Evolutionary conservation across 805 yeast species (phyloP), one percentile per base, ranked within the genome.

Genomic region (Hanseniaspora lindneri): DNA sequence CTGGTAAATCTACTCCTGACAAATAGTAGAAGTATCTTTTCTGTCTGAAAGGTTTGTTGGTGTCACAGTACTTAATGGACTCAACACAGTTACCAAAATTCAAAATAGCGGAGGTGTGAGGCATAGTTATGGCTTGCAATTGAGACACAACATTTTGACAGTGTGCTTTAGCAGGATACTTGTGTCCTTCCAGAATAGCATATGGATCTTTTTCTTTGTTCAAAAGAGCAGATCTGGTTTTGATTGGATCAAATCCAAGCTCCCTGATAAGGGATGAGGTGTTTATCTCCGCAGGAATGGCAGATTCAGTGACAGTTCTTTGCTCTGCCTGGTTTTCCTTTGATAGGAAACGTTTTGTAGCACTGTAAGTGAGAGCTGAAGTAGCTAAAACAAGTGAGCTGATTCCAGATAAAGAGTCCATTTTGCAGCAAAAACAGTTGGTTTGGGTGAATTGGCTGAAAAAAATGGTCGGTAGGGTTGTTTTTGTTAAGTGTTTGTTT

Each of bases 21-120:
- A 92, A 66, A 60, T 89, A 92, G 63, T 73, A 86, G 64, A 92
- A 92, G 66, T 89, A 88, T 49, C 97, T 72, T 64, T 85, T 83
- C 64, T 92, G 98, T 67, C 95, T 77, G 55, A 88, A 73, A 6
- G 83, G 82, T 51, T 76, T 77, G 2, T 77, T 69, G 56, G 79
- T 86, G 64, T 89, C 98, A 58, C 86, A 76, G 64, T 85, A 83
- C 35, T 83, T 80, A 58, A 78, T 43, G n/a, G 34, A 19, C 42
- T 76, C 40, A 73, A 65, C 56, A 75, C 78, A 25, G 72, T 59
- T 52, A 67, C 64, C 53, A 76, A 79, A 13, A 87, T 88, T 39
- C 79, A 76, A 40, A 81, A 63, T 54, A 78, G 79, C 54, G 79
- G 66, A 5, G 73, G 71, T 55, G 60, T 63, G 60, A 48, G 56